These are phyloP conservation scores for Clathrospora elynae DNA, from an alignment of 2,329 filamentous ascomycete species.

Conservation along the genomic window DNA sequence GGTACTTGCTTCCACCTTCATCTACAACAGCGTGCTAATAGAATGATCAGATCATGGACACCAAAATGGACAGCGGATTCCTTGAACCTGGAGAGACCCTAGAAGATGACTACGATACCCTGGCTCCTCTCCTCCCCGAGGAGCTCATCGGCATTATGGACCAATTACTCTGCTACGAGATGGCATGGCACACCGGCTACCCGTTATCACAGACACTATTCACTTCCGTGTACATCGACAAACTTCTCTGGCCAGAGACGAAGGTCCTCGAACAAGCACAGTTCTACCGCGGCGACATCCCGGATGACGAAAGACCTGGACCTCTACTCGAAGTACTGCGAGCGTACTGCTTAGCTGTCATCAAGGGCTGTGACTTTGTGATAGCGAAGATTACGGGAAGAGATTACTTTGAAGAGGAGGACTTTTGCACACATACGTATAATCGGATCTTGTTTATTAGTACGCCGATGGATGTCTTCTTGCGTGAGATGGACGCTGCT, in stretches of 20 bases:
- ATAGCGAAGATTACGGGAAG: conserved; percentile 78
- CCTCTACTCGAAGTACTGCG: conserved; percentile 64
- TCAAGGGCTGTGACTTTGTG: conserved; percentile 82
- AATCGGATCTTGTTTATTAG: conserved; percentile 73
- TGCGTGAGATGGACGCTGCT: conserved; percentile 41
- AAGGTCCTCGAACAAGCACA: conserved; percentile 66
- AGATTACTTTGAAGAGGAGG: conserved; percentile 96
- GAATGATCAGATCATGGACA: conserved; percentile 83
- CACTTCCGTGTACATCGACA: conserved; percentile 88
- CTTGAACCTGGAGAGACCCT: conserved; percentile 77
- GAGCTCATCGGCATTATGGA: conserved; percentile 94
- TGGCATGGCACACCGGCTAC: conserved; percentile 97
- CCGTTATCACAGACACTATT: conserved; percentile 93
- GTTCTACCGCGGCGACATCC: conserved; percentile 54
- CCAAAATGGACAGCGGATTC: conserved; percentile 97
- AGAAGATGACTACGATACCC: conserved; percentile 80
- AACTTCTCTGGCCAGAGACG: conserved; percentile 74
- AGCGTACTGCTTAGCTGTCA: conserved; percentile 81
- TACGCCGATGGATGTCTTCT: conserved; percentile 40
- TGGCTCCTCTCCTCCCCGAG: conserved; percentile 68
- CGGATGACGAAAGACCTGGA: conserved; percentile 31
- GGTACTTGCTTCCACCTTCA: conserved; percentile 42
- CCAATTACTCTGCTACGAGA: conserved; percentile 88
- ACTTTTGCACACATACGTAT: conserved; percentile 93
- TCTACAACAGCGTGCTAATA: conserved; percentile 6